Conservation (phyloP, 148 eudicot species). For the Nepenthes gracilis region DNA sequence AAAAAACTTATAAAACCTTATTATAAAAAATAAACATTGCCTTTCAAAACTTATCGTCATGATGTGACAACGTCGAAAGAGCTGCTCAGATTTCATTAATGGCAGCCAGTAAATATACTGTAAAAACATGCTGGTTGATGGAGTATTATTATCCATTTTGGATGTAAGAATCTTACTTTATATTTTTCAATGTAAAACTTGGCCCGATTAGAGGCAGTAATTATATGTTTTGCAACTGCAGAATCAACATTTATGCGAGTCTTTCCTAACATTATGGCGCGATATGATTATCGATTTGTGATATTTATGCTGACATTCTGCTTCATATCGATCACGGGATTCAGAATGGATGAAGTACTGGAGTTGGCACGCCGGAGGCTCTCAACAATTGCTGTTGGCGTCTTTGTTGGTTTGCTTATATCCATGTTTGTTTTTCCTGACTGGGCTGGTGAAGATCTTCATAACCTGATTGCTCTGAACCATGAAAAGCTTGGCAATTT, state of each 20-base stretch:
- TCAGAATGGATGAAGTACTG: slow-evolving; percentile 3
- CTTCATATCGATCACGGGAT: slow-evolving; percentile 6
- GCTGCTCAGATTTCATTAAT: no score
- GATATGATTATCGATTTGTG: slow-evolving; percentile 9
- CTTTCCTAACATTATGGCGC: slow-evolving; percentile 10
- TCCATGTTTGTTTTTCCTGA: slow-evolving; percentile 6
- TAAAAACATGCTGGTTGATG: no score
- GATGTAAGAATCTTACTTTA: no score
- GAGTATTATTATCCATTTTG: no score
- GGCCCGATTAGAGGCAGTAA: neutral
- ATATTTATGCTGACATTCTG: slow-evolving; percentile 14
- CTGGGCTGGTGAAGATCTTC: slow-evolving; percentile 11
- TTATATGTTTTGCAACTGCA: slow-evolving; percentile 4
- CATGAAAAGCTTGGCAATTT: slow-evolving; percentile 3
- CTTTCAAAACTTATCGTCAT: no score
- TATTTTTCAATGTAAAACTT: no score
- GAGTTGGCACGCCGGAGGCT: slow-evolving; percentile 8
- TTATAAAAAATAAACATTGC: no score
- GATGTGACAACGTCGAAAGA: no score
- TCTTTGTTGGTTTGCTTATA: neutral
- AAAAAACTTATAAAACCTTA: no score
- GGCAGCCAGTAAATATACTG: no score
- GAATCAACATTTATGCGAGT: slow-evolving; percentile 8
- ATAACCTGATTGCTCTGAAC: slow-evolving; percentile 4
- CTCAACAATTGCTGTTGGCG: slow-evolving; percentile 5